Evolutionary conservation across 179 eudicot genomes (phyloP).

Genomic region (Carnegiea gigantea): DNA sequence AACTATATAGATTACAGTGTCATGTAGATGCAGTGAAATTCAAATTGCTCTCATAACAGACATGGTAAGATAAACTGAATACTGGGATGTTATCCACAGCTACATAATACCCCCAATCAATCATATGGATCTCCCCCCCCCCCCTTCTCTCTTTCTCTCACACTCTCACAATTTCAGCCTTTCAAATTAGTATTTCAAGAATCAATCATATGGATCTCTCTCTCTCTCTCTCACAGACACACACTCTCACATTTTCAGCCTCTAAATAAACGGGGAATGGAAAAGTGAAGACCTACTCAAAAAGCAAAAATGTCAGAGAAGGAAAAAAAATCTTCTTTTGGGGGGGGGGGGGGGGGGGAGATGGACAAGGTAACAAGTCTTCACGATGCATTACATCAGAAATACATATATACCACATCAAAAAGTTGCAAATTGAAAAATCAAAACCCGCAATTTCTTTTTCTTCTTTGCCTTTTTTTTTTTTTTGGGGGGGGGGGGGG

Average conservation of each 20-base stretch:
- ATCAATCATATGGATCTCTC: too few species aligned
- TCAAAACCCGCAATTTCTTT: not conserved
- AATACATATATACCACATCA: not conserved
- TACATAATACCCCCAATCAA: too few species aligned
- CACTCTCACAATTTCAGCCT: too few species aligned
- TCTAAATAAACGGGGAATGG: not conserved
- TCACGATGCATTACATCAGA: not conserved
- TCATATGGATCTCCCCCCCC: too few species aligned
- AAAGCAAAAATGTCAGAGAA: too few species aligned
- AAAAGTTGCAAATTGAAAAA: too few species aligned
- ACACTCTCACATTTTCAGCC: too few species aligned
- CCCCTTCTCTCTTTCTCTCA: too few species aligned
- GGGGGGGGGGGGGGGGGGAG: not conserved
- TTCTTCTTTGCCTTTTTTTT: not conserved
- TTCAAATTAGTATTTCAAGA: too few species aligned
- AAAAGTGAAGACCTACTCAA: too few species aligned
- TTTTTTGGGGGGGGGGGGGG: not conserved
- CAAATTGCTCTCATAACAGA: not conserved
- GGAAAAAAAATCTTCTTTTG: not conserved
- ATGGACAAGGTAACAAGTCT: not conserved
- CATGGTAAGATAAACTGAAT: not conserved
- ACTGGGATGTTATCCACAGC: not conserved
- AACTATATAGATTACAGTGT: not conserved
- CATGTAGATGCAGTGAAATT: not conserved
- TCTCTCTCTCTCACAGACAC: too few species aligned